Evolutionary conservation across 805 yeast species (phyloP).

Genomic region (Sugiyamaella americana): DNA sequence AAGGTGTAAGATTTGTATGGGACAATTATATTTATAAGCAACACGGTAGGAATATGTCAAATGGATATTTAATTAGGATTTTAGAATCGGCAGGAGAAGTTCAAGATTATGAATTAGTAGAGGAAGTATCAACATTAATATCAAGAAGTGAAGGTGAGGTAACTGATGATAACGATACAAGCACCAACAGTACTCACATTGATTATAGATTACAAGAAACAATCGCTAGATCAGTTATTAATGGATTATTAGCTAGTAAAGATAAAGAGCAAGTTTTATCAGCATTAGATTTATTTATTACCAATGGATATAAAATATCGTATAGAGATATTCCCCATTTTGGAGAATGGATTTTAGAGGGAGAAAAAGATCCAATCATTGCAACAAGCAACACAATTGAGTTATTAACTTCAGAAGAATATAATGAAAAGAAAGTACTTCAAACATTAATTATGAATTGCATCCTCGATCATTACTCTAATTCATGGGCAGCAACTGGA

Average conservation of each 20-base stretch:
- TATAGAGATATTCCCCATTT: not conserved
- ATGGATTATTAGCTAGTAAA: not conserved
- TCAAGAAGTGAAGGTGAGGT: not conserved
- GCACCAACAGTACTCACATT: too few species aligned
- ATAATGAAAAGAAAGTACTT: not conserved
- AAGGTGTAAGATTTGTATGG: not conserved
- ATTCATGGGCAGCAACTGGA: slow-evolving; percentile 5
- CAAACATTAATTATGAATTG: slow-evolving; percentile 10
- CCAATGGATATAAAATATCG: not conserved
- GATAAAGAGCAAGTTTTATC: not conserved
- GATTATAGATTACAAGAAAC: not conserved
- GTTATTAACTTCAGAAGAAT: not conserved
- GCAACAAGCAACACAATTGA: not conserved
- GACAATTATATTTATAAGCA: not conserved
- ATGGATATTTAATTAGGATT: not conserved
- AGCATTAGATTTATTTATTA: not conserved
- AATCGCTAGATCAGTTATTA: not conserved
- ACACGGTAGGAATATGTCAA: too few species aligned
- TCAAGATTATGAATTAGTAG: not conserved
- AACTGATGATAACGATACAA: too few species aligned
- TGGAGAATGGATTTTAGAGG: too few species aligned
- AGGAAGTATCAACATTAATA: not conserved
- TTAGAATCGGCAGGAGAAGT: not conserved
- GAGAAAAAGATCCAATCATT: not conserved
- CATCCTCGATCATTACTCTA: slow-evolving; percentile 6